Evolutionary conservation across 164 flowering plant species (phyloP).

Genomic region (Buxus sempervirens): DNA sequence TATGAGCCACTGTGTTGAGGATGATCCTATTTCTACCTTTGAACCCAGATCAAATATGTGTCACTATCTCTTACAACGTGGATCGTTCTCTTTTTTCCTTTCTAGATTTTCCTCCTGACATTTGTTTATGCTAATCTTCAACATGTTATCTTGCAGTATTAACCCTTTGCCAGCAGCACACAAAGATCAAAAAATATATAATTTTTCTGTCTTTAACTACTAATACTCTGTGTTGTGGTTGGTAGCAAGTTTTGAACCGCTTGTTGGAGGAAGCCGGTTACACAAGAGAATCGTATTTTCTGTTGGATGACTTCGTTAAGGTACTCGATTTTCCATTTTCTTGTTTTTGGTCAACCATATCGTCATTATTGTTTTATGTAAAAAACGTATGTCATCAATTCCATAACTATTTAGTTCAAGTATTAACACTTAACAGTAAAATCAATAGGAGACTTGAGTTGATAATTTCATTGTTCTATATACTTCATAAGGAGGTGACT

Average conservation of each 20-base stretch:
- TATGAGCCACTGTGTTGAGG: too few species aligned
- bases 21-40: neutral
- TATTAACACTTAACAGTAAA: too few species aligned
- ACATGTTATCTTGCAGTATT: neutral
- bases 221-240: constrained; percentile 10
- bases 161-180: neutral
- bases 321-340: constrained; percentile 23
- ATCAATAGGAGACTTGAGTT: too few species aligned
- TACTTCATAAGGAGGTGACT: too few species aligned
- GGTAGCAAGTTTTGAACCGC: constrained; percentile 64
- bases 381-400: too few species aligned
- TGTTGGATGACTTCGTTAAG: constrained; percentile 73
- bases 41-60: too few species aligned
- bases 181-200: neutral
- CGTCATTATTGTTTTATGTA: neutral
- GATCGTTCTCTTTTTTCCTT: too few species aligned
- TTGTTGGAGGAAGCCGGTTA: constrained; percentile 80
- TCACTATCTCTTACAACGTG: too few species aligned
- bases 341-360: neutral
- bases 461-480: too few species aligned
- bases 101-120: neutral
- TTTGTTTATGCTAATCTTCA: neutral
- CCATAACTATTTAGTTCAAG: too few species aligned
- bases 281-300: constrained; percentile 48
- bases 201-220: neutral